Percentiles rank a stretch among this genome's conserved stretches.
phyloP scores from a whole-genome alignment of 2,329 filamentous ascomycete genomes.

The Phaeosphaeria sp. region DNA sequence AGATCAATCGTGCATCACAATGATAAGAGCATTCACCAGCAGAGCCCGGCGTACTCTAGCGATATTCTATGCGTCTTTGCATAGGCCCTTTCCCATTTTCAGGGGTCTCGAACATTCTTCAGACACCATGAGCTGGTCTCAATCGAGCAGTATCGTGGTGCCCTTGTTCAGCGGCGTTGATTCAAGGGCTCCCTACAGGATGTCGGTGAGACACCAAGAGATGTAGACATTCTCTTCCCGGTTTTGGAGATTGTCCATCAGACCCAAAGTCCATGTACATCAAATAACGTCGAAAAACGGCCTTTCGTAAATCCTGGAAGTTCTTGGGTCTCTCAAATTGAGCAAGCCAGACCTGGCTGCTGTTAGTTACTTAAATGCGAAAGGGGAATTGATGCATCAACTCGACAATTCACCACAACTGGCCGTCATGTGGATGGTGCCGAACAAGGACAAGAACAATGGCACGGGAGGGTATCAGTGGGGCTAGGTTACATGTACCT shows the following conservation, averaged over 20 bases:
- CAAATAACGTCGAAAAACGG: too few relatives aligned
- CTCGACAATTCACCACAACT: not conserved
- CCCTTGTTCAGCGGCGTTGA: too few relatives aligned
- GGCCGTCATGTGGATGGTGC: not conserved
- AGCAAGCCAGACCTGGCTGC: not conserved
- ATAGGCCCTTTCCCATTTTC: not conserved
- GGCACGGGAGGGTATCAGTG: not conserved
- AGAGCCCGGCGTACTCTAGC: not conserved
- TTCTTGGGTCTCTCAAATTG: not conserved
- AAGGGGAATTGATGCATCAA: not conserved
- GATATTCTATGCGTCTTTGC: constrained; percentile 7
- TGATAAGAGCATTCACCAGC: too few relatives aligned
- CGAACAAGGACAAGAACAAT: not conserved
- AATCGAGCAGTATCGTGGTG: not conserved
- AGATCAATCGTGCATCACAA: too few relatives aligned
- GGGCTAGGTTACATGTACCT: constrained; percentile 9
- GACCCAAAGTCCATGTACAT: not conserved
- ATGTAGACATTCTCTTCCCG: not conserved
- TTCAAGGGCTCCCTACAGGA: too few relatives aligned
- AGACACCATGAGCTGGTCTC: constrained; percentile 4
- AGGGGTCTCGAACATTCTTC: not conserved
- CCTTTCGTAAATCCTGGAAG: too few relatives aligned
- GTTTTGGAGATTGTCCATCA: not conserved
- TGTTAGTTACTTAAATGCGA: not conserved
- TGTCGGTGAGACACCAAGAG: not conserved